Percentiles rank a stretch among this genome's conserved stretches.
Evolutionary conservation across 202 grass and related monocot species (phyloP).

Genomic region (Setaria viridis): DNA sequence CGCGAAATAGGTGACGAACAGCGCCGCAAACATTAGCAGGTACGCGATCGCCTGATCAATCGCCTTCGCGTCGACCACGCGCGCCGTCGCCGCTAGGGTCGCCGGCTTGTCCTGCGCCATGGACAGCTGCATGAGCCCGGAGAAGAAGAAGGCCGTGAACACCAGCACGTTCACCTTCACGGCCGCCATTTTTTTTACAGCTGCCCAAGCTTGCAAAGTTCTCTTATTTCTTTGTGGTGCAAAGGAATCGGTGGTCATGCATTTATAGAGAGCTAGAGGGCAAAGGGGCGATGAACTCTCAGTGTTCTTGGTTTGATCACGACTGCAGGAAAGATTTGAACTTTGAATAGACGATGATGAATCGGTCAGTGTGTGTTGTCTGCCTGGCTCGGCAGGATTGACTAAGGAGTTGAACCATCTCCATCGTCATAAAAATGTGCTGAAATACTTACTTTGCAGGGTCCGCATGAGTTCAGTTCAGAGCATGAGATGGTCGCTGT

Average conservation of each 20-base stretch:
- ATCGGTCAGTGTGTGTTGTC: neutral
- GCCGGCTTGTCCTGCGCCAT: slow-evolving; percentile 28
- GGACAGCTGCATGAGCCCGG: slow-evolving; percentile 46
- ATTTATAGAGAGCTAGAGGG: neutral
- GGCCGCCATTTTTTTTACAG: neutral
- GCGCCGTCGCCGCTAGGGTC: neutral
- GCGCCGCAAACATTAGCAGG: slow-evolving; percentile 42
- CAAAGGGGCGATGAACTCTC: neutral
- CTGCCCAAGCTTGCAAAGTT: neutral
- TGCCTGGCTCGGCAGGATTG: neutral
- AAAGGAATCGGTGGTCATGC: neutral
- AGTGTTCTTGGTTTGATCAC: slow-evolving; percentile 41
- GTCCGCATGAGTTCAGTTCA: neutral
- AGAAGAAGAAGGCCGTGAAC: slow-evolving; percentile 47
- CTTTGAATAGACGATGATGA: neutral
- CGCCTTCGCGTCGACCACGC: slow-evolving; percentile 6
- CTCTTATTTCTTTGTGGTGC: neutral
- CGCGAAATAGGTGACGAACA: slow-evolving; percentile 43
- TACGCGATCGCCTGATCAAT: slow-evolving; percentile 36
- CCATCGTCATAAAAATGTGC: neutral
- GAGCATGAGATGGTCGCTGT: neutral
- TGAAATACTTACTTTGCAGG: neutral
- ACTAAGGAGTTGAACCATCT: neutral
- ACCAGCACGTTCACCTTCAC: slow-evolving; percentile 32
- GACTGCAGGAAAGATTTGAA: neutral